Evolutionary conservation across 106 monocot genomes (phyloP).

Genomic region (Dactylorhiza incarnata): DNA sequence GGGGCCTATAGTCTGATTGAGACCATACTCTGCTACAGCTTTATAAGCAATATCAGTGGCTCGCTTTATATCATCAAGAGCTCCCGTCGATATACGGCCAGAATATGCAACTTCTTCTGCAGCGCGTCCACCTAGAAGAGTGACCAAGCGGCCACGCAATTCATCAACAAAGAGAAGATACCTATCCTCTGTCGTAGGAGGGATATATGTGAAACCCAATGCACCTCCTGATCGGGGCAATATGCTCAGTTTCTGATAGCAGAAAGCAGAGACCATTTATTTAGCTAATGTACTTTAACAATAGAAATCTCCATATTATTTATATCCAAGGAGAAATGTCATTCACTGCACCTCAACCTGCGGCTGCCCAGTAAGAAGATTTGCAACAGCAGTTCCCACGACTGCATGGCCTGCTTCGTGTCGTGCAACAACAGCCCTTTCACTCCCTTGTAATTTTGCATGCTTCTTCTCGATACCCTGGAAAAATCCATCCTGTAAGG

Average conservation of each 20-base stretch:
- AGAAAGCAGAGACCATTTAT: neutral
- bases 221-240: constrained; percentile 96
- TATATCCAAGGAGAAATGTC: neutral
- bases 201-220: constrained; percentile 92
- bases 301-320: neutral
- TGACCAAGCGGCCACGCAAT: constrained; percentile 82
- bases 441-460: constrained; percentile 80
- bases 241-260: constrained; percentile 87
- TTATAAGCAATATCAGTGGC: constrained; percentile 99
- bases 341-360: constrained; percentile 63
- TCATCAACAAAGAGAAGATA: constrained; percentile 94
- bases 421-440: constrained; percentile 88
- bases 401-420: constrained; percentile 98
- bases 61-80: constrained; percentile 90
- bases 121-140: constrained; percentile 92
- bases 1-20: constrained; percentile 69
- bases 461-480: constrained; percentile 99
- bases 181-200: constrained; percentile 89
- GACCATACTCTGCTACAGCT: constrained; percentile 96
- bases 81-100: constrained; percentile 98
- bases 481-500: neutral
- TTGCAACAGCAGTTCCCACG: constrained; percentile 94
- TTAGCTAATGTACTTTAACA: neutral
- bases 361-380: constrained; percentile 77
- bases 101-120: constrained; percentile 89